These are phyloP conservation scores for Cichorium intybus DNA, from an alignment of 140 eudicot species.

Conservation along the genomic window DNA sequence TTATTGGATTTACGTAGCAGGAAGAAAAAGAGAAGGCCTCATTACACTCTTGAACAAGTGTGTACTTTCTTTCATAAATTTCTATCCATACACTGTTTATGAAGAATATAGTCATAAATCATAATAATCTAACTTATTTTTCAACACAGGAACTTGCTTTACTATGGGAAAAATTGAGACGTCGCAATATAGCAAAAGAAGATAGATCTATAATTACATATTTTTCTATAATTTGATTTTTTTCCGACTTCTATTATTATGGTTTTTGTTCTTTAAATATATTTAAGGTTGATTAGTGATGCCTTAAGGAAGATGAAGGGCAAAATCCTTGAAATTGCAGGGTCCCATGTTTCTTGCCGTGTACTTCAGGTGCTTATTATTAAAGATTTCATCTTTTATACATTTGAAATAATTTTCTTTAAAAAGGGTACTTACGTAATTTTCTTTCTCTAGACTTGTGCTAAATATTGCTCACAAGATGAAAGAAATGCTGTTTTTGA, in stretches of 20 bases:
- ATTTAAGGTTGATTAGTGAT: constrained; percentile 63
- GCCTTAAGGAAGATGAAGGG: constrained; percentile 86
- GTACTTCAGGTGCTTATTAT: constrained; percentile 75
- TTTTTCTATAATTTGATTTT: not conserved
- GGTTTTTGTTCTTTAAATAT: not conserved
- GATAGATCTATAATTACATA: constrained; percentile 46
- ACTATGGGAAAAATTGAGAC: constrained; percentile 95
- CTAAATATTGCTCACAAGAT: constrained; percentile 71
- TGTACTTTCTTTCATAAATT: not conserved
- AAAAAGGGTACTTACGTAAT: constrained; percentile 15
- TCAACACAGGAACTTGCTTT: constrained; percentile 69
- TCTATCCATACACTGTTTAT: not conserved
- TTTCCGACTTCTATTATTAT: not conserved
- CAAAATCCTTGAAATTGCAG: constrained; percentile 82
- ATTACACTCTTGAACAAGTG: constrained; percentile 79
- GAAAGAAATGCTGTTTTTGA: constrained; percentile 62
- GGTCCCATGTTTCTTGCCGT: constrained; percentile 93
- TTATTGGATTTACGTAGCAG: too few species aligned
- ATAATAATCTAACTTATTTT: not conserved
- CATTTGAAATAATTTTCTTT: not conserved
- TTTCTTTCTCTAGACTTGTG: constrained; percentile 58
- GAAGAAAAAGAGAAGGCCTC: constrained; percentile 85
- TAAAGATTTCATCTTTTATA: not conserved
- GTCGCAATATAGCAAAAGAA: constrained; percentile 66
- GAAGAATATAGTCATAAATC: not conserved